Evolutionary conservation across 75 land plant genomes (phyloP).

Genomic region (Cunninghamia lanceolata): DNA sequence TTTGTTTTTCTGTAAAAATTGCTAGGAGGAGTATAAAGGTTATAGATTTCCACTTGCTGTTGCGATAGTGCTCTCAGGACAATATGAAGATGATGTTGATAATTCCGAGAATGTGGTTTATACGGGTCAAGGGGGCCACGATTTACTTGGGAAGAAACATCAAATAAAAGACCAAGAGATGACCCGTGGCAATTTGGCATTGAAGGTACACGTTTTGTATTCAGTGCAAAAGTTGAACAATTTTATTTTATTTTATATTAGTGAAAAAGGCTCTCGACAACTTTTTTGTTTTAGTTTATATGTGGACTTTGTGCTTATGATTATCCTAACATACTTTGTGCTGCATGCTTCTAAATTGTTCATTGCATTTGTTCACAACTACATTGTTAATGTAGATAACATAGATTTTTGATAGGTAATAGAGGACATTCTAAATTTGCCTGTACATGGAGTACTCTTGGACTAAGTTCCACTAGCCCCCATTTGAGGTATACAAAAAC

Average conservation of each 20-base stretch:
- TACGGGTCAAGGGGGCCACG: conserved; percentile 91
- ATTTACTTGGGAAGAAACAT: conserved; percentile 58
- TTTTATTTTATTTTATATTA: not conserved
- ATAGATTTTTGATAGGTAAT: not conserved
- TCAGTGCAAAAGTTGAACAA: not conserved
- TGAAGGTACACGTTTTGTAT: conserved; percentile 51
- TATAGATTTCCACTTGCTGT: conserved; percentile 43
- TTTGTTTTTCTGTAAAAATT: not conserved
- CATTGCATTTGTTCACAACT: not conserved
- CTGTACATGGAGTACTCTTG: not conserved
- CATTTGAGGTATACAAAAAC: not conserved
- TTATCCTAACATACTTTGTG: not conserved
- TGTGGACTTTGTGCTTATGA: not conserved
- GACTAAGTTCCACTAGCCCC: not conserved
- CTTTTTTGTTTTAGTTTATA: not conserved
- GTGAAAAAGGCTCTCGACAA: not conserved
- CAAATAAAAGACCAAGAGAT: conserved; percentile 67
- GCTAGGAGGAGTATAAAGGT: conserved; percentile 12
- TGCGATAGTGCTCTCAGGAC: conserved; percentile 77
- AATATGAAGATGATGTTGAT: conserved; percentile 90
- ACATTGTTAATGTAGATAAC: not conserved
- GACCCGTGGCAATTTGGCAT: conserved; percentile 77
- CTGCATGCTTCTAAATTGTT: not conserved
- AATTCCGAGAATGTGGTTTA: conserved; percentile 70
- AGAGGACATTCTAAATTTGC: not conserved